Evolutionary conservation across 2,329 filamentous ascomycete genomes (phyloP).

Genomic region (Fusarium penzigii): DNA sequence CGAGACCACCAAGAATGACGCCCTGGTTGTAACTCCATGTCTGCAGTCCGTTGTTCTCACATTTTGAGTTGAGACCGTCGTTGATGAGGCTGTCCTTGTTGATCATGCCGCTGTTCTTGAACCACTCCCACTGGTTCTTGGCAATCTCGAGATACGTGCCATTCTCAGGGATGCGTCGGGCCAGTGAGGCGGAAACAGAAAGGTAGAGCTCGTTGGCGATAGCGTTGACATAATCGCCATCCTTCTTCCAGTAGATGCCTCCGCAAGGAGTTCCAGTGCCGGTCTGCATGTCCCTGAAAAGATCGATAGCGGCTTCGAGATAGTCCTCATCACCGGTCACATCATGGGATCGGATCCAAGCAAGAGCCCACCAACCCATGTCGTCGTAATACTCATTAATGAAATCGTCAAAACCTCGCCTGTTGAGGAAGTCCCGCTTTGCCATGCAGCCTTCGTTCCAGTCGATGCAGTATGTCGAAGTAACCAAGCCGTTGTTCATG

Average conservation of each 20-base stretch:
- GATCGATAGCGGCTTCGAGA: constrained; percentile 51
- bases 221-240: constrained; percentile 52
- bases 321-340: constrained; percentile 53
- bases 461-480: constrained; percentile 40
- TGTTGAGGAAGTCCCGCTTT: constrained; percentile 36
- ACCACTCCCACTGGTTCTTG: constrained; percentile 54
- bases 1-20: constrained; percentile 55
- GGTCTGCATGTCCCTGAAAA: constrained; percentile 58
- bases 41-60: constrained; percentile 52
- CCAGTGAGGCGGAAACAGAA: constrained; percentile 53
- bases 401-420: constrained; percentile 41
- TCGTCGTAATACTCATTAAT: constrained; percentile 60
- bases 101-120: constrained; percentile 52
- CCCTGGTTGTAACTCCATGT: constrained; percentile 62
- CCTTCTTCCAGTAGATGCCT: constrained; percentile 59
- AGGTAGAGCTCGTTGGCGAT: constrained; percentile 62
- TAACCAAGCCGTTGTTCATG: constrained; percentile 39
- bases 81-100: constrained; percentile 52
- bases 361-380: constrained; percentile 65
- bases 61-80: constrained; percentile 50
- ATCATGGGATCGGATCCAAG: constrained; percentile 58
- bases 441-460: constrained; percentile 30
- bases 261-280: constrained; percentile 51
- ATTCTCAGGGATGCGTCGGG: constrained; percentile 46
- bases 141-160: constrained; percentile 50